Evolutionary conservation across 768 basidiomycete species (phyloP), one percentile per base, ranked within the genome.

Genomic region (Clathrus columnatus): DNA sequence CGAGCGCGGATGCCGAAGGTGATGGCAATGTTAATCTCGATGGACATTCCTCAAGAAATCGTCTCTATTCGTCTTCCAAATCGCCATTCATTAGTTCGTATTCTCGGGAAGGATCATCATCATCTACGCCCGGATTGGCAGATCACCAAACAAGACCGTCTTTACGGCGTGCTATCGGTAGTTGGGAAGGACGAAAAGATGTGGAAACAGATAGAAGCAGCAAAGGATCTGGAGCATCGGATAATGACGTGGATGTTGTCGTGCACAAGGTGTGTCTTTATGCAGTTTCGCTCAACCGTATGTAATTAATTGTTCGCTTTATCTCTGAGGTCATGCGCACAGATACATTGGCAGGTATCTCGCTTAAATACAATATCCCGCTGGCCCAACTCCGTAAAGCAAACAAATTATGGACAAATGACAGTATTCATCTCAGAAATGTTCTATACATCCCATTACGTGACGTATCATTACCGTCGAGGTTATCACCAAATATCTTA

Each of bases 401-500:
- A 48, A 99, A 99, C 68, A 90, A 93, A 60, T 74, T 99, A 7
- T 99, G 96, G 96, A 68, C 91, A 5, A 86, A 89, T 6, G 96
- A 98, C 66, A 79, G 91, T 1, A 87, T 99, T 46, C 91, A 95
- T 69, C 78, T 93, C 29, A 86, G 94, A 26, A 82, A 83, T 46
- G 74, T 81, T 5, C 80, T 96, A 30, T 84, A 87, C 63, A 85
- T 98, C 55, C 92, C 94, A 0, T 63, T 85, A 7, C 48, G 29
- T 21, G 50, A 48, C 50, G 27, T 51, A 8, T 17, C 50, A 24
- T n/a, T 4, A 17, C 17, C 21, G 11, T 18, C 32, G 45, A 48
- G 28, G 30, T 20, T 24, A n/a, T 17, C 28, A 17, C 5, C 20
- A 4, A 36, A 5, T 16, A 52, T 28, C 18, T 16, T 36, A 24